Conservation (phyloP, 2,329 filamentous ascomycete genomes). For the Alternaria longipes region DNA sequence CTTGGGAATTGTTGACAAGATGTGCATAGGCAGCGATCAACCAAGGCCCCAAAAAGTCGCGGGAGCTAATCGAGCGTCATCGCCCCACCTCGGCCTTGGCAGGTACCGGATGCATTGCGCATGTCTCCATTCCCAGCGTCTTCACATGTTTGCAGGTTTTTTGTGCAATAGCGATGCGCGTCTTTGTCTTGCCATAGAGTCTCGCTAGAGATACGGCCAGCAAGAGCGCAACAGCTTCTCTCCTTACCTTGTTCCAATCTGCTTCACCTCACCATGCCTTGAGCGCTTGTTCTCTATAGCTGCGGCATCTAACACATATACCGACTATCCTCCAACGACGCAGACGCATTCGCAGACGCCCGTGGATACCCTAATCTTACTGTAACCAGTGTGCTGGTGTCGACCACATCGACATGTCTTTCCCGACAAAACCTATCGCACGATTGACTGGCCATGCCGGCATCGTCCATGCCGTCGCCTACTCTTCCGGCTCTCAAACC, state of each 20-base stretch:
- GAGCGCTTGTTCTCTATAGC: slow-evolving; percentile 13
- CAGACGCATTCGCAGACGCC: not conserved
- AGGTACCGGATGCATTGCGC: slow-evolving; percentile 15
- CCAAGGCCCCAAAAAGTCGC: slow-evolving; percentile 29
- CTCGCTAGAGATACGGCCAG: not conserved
- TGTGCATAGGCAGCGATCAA: slow-evolving; percentile 8
- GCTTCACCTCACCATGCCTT: slow-evolving; percentile 30
- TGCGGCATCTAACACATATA: slow-evolving; percentile 8
- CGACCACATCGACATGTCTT: slow-evolving; percentile 43
- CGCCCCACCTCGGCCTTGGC: slow-evolving; percentile 20
- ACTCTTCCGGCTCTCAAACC: slow-evolving; percentile 59
- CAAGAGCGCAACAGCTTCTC: not conserved
- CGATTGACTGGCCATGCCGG: slow-evolving; percentile 55
- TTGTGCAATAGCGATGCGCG: not conserved
- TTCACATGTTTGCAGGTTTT: not conserved
- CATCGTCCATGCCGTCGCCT: slow-evolving; percentile 61
- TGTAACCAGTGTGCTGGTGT: not conserved
- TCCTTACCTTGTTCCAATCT: not conserved
- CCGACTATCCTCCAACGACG: not conserved
- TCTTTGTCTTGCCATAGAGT: not conserved
- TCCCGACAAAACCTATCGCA: slow-evolving; percentile 53
- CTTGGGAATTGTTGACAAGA: not conserved
- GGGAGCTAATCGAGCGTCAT: slow-evolving; percentile 29
- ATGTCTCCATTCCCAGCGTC: not conserved
- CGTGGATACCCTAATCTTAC: no score